Conservation (phyloP, 2,329 filamentous ascomycete species). For the Daldinia sp. region DNA sequence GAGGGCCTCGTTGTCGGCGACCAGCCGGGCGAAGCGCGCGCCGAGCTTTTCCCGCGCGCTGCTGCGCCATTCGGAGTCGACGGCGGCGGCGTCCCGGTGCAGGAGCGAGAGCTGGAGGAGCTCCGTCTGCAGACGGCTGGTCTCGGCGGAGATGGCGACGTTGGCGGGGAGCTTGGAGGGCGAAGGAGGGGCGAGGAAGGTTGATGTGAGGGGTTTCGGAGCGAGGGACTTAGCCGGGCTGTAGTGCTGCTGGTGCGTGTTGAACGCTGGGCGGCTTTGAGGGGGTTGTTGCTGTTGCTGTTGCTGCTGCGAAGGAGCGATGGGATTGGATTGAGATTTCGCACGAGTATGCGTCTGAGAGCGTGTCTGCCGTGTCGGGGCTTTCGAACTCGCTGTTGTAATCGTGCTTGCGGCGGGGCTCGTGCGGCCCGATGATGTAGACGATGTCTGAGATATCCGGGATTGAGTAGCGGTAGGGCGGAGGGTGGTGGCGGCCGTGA, state of each 20-base stretch:
- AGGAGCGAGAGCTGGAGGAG: constrained; percentile 74
- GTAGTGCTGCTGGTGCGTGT: constrained; percentile 74
- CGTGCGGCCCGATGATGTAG: constrained; percentile 47
- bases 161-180: constrained; percentile 72
- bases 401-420: constrained; percentile 43
- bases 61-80: constrained; percentile 64
- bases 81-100: constrained; percentile 65
- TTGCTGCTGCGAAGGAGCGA: constrained; percentile 13
- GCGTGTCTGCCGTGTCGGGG: constrained; percentile 37
- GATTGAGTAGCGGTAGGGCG: constrained; percentile 48
- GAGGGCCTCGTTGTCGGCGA: constrained; percentile 52
- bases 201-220: constrained; percentile 71
- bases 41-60: constrained; percentile 66
- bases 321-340: constrained; percentile 7
- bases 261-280: constrained; percentile 66
- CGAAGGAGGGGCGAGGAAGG: constrained; percentile 69
- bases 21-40: constrained; percentile 58
- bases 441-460: constrained; percentile 40
- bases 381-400: constrained; percentile 40
- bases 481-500: constrained; percentile 56
- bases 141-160: constrained; percentile 69
- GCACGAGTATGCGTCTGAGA: constrained; percentile 36
- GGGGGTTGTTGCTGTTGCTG: constrained; percentile 11
- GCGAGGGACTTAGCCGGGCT: constrained; percentile 71
- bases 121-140: constrained; percentile 70